Evolutionary conservation across 768 basidiomycete genomes (phyloP).

Genomic region (Tremella fuciformis): DNA sequence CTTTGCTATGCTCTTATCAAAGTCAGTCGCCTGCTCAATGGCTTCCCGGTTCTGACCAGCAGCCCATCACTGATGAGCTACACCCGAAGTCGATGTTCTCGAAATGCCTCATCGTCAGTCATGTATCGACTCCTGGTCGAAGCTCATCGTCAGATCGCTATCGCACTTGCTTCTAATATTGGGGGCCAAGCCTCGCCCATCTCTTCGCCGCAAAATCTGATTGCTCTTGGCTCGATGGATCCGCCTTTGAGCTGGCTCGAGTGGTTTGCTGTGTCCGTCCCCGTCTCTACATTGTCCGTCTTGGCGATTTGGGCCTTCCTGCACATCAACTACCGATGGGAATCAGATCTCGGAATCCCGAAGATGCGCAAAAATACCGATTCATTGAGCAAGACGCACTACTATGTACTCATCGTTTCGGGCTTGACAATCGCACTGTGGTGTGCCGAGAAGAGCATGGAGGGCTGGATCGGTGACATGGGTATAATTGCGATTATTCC

Average conservation of each 20-base stretch:
- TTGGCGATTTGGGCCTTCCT: slow-evolving; percentile 88
- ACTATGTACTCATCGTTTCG: slow-evolving; percentile 81
- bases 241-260: slow-evolving; percentile 77
- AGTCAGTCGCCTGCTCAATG: slow-evolving; percentile 55
- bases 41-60: not conserved
- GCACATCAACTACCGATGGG: slow-evolving; percentile 72
- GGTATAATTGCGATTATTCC: slow-evolving; percentile 94
- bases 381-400: slow-evolving; percentile 76
- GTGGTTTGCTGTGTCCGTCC: slow-evolving; percentile 93
- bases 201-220: slow-evolving; percentile 95
- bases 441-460: slow-evolving; percentile 79
- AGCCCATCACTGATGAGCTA: slow-evolving; percentile 91
- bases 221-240: slow-evolving; percentile 83
- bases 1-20: slow-evolving; percentile 93
- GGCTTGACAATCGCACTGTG: slow-evolving; percentile 80
- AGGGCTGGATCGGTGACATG: slow-evolving; percentile 85
- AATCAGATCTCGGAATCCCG: slow-evolving; percentile 68
- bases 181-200: slow-evolving; percentile 97
- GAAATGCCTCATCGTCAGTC: slow-evolving; percentile 82
- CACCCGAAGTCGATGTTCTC: slow-evolving; percentile 82
- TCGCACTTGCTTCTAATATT: slow-evolving; percentile 96
- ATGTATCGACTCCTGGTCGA: not conserved
- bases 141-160: slow-evolving; percentile 66
- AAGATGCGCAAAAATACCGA: slow-evolving; percentile 80
- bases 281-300: slow-evolving; percentile 81